phyloP scores from a whole-genome alignment of 2,329 filamentous ascomycete species.

The Thelonectria discophora region DNA sequence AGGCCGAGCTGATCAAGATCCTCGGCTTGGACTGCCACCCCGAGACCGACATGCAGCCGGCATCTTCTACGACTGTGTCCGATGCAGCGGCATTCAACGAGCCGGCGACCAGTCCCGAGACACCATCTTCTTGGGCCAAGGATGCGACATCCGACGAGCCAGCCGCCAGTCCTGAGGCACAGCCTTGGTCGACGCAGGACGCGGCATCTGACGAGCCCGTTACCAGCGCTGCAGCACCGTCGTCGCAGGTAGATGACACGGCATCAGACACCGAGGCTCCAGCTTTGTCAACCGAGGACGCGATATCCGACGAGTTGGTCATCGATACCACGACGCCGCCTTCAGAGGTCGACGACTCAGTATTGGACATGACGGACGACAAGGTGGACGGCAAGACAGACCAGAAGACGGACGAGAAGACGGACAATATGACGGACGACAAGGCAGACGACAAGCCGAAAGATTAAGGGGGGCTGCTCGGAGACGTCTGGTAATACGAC shows the following conservation, averaged over 20 bases:
- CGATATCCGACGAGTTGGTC: too few species aligned
- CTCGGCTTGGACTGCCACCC: constrained; percentile 1
- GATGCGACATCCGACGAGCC: background rate
- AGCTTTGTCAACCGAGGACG: too few species aligned
- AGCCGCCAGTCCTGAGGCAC: background rate
- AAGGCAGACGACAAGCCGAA: background rate
- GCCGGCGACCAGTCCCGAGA: background rate
- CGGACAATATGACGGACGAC: too few species aligned
- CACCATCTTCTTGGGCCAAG: background rate
- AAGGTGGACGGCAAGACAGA: too few species aligned
- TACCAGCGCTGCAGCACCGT: background rate
- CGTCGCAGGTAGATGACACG: background rate
- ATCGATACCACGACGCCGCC: too few species aligned
- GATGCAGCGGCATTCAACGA: background rate
- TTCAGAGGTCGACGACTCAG: too few species aligned
- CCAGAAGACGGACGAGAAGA: too few species aligned
- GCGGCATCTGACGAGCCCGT: background rate
- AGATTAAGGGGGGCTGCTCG: background rate
- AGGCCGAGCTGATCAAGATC: constrained; percentile 12
- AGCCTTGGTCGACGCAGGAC: background rate
- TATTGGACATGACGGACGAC: too few species aligned
- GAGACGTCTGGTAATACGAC: background rate
- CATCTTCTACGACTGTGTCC: too few species aligned
- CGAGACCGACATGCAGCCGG: too few species aligned
- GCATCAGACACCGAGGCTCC: too few species aligned